Conservation (phyloP, 2,329 filamentous ascomycete species). For the Colletotrichum higginsianum region DNA sequence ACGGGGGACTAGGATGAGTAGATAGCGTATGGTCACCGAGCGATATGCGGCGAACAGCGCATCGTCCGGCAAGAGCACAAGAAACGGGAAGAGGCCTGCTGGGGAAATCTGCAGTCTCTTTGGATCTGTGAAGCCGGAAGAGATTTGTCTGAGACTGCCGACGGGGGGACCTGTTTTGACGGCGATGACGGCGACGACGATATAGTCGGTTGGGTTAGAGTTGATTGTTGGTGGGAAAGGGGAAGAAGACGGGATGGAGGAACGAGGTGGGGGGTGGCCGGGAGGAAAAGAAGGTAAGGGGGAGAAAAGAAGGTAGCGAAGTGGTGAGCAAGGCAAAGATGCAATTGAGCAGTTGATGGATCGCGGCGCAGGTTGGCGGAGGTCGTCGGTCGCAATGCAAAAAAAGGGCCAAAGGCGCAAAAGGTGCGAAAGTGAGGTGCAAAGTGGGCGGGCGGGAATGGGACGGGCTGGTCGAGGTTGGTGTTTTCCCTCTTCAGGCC, state of each 20-base stretch:
- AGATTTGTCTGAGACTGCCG: slow-evolving; percentile 38
- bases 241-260: not conserved
- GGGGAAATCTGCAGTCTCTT: slow-evolving; percentile 31
- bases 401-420: not conserved
- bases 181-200: not conserved
- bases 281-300: not conserved
- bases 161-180: not conserved
- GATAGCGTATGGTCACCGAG: slow-evolving; percentile 35
- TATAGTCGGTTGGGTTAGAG: not conserved
- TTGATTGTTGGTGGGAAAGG: not conserved
- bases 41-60: slow-evolving; percentile 23
- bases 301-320: not conserved
- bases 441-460: slow-evolving; percentile 16
- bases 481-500: slow-evolving; percentile 17
- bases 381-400: not conserved
- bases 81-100: not conserved
- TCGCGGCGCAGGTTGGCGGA: not conserved
- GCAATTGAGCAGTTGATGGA: not conserved
- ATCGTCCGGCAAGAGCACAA: slow-evolving; percentile 24
- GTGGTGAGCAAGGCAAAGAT: not conserved
- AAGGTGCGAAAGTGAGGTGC: slow-evolving; percentile 8
- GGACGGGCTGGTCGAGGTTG: slow-evolving; percentile 26
- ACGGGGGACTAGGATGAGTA: not conserved
- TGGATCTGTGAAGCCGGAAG: slow-evolving; percentile 22
- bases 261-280: not conserved